A percentile compares a stretch with the other conserved stretches of the same genome.
These are phyloP conservation scores for Serendipita sp. DNA, from an alignment of 768 basidiomycete species.

Conservation along the genomic window DNA sequence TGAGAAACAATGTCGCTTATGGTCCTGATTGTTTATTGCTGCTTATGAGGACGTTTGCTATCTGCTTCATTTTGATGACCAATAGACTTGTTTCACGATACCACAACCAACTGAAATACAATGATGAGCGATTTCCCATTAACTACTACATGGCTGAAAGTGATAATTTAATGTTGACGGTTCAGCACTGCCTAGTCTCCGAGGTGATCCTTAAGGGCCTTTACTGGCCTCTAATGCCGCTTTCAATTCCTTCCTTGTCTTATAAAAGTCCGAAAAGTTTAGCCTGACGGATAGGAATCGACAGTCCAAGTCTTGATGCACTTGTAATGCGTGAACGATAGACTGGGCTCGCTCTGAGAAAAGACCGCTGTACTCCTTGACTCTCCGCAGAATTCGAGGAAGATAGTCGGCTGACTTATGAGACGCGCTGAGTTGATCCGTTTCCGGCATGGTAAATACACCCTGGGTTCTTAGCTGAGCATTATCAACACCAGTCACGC, in stretches of 20 bases:
- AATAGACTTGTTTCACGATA: no score
- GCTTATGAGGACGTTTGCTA: no score
- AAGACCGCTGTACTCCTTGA: conserved; percentile 50
- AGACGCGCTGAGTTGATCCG: conserved; percentile 18
- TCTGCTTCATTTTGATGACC: no score
- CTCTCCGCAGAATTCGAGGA: conserved; percentile 41
- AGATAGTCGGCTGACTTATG: conserved; percentile 28
- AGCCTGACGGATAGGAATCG: conserved; percentile 77
- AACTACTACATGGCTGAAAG: not conserved
- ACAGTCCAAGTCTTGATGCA: conserved; percentile 79
- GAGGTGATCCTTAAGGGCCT: not conserved
- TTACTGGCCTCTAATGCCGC: not conserved
- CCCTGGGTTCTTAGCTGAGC: conserved; percentile 30
- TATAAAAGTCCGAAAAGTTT: conserved; percentile 28
- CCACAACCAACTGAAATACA: no score
- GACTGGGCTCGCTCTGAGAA: conserved; percentile 67
- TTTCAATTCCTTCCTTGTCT: conserved; percentile 10
- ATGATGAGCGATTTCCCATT: no score
- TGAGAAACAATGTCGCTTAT: conserved; percentile 67
- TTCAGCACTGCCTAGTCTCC: no score
- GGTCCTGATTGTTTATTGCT: conserved; percentile 26
- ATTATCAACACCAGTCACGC: not conserved
- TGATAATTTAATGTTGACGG: not conserved
- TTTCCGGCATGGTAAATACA: conserved; percentile 35
- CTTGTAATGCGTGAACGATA: conserved; percentile 60